Conservation (phyloP, 768 basidiomycete genomes). For the Mycena filopes region DNA sequence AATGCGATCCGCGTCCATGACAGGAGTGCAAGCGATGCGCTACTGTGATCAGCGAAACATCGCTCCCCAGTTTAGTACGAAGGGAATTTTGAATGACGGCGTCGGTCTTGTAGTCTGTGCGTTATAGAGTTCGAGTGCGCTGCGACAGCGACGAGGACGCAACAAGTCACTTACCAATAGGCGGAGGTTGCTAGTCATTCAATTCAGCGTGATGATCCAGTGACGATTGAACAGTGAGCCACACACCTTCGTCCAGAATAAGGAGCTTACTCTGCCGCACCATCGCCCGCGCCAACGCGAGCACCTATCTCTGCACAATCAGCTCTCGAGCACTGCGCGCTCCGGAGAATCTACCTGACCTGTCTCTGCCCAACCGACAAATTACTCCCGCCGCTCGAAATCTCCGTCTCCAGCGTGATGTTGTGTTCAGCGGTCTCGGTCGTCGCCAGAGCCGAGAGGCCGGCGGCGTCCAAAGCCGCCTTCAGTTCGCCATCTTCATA, state of each 20-base stretch:
- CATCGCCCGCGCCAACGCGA: slow-evolving; percentile 50
- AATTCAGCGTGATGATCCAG: not conserved
- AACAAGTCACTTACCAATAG: slow-evolving; percentile 23
- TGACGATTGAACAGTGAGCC: not conserved
- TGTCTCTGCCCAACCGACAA: slow-evolving; percentile 58
- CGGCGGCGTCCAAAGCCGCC: slow-evolving; percentile 47
- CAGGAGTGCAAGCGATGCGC: slow-evolving; percentile 25
- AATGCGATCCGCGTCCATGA: slow-evolving; percentile 26
- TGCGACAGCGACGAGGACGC: not conserved
- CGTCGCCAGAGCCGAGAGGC: slow-evolving; percentile 46
- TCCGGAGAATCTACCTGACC: no score
- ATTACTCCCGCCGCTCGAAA: slow-evolving; percentile 34
- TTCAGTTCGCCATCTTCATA: slow-evolving; percentile 52
- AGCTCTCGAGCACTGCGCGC: no score
- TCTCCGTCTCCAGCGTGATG: slow-evolving; percentile 30
- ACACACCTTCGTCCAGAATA: slow-evolving; percentile 33
- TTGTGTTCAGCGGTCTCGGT: slow-evolving; percentile 40
- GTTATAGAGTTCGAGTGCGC: no score
- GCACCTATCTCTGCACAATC: slow-evolving; percentile 58
- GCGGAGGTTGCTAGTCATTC: slow-evolving; percentile 24
- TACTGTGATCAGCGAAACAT: slow-evolving; percentile 19
- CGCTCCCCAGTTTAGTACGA: slow-evolving; percentile 12
- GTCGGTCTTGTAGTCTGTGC: slow-evolving; percentile 48
- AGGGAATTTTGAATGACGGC: slow-evolving; percentile 54
- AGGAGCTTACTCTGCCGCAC: slow-evolving; percentile 34